Evolutionary conservation across 306 rosid species (phyloP).

Genomic region (Prunus mongolica): DNA sequence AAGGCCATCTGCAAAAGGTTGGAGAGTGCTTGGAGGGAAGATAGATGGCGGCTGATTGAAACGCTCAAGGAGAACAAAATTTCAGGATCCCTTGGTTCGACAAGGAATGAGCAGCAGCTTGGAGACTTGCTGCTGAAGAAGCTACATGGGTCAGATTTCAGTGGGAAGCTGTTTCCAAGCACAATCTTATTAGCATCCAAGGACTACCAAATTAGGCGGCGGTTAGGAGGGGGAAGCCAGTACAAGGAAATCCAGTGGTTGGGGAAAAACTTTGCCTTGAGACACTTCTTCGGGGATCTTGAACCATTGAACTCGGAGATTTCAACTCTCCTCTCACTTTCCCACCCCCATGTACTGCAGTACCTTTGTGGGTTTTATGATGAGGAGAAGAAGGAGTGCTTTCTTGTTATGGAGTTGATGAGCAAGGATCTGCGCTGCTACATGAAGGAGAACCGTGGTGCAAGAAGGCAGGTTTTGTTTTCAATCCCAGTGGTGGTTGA

Average conservation of each 20-base stretch:
- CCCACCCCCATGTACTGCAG: constrained; percentile 74
- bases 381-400: constrained; percentile 64
- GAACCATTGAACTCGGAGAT: constrained; percentile 44
- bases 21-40: constrained; percentile 70
- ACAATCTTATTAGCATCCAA: constrained; percentile 44
- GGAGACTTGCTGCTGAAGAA: constrained; percentile 53
- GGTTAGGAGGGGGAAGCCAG: constrained; percentile 58
- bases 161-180: constrained; percentile 44
- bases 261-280: constrained; percentile 74
- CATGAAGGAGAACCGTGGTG: constrained; percentile 72
- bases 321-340: constrained; percentile 49
- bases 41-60: constrained; percentile 71
- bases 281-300: constrained; percentile 57
- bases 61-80: constrained; percentile 47
- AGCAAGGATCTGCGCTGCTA: constrained; percentile 56
- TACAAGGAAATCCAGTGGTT: constrained; percentile 85
- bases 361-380: constrained; percentile 70
- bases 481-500: constrained; percentile 73
- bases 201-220: constrained; percentile 62
- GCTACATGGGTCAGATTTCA: constrained; percentile 31
- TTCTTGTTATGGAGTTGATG: constrained; percentile 77
- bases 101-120: constrained; percentile 52
- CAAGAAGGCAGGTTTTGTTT: constrained; percentile 67
- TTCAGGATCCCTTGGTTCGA: constrained; percentile 12
- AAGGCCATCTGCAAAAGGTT: constrained; percentile 49